Conservation (phyloP, 768 basidiomycete species). For the Amanita rubescens region DNA sequence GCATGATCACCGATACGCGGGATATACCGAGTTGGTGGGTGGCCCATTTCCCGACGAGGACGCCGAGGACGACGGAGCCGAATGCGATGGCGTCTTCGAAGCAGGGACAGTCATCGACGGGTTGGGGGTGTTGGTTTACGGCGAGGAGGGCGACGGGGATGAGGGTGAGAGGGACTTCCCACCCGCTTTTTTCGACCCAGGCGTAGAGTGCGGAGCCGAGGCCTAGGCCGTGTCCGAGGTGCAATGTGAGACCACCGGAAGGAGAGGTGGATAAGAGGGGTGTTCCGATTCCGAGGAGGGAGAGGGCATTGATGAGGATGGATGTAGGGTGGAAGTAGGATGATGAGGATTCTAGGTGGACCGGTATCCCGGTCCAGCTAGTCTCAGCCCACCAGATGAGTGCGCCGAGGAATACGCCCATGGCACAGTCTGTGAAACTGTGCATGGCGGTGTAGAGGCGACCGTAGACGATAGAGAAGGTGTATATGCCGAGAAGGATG, state of each 20-base stretch:
- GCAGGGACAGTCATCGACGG: constrained; percentile 95
- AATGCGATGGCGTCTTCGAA: constrained; percentile 97
- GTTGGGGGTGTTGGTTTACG: constrained; percentile 89
- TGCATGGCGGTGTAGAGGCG: constrained; percentile 88
- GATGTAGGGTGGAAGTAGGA: constrained; percentile 20
- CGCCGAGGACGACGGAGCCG: constrained; percentile 77
- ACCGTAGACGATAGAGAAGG: constrained; percentile 68
- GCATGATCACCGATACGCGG: constrained; percentile 34
- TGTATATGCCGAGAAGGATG: constrained; percentile 46
- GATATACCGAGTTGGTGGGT: constrained; percentile 30
- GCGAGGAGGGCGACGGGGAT: constrained; percentile 60
- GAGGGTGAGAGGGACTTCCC: constrained; percentile 53
- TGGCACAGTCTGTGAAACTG: constrained; percentile 66
- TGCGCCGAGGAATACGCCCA: constrained; percentile 59
- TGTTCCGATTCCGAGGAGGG: constrained; percentile 18
- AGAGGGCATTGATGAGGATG: constrained; percentile 20
- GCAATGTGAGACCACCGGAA: constrained; percentile 19
- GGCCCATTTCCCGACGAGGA: constrained; percentile 61
- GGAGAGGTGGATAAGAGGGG: not conserved
- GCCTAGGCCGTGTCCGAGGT: constrained; percentile 33
- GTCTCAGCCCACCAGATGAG: constrained; percentile 59
- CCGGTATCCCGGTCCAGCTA: constrained; percentile 32
- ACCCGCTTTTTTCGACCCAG: constrained; percentile 31
- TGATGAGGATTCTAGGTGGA: constrained; percentile 24
- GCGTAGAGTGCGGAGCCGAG: constrained; percentile 26